phyloP scores from a whole-genome alignment of 1,139 yeast species.

The Lodderomyces elongisporus region DNA sequence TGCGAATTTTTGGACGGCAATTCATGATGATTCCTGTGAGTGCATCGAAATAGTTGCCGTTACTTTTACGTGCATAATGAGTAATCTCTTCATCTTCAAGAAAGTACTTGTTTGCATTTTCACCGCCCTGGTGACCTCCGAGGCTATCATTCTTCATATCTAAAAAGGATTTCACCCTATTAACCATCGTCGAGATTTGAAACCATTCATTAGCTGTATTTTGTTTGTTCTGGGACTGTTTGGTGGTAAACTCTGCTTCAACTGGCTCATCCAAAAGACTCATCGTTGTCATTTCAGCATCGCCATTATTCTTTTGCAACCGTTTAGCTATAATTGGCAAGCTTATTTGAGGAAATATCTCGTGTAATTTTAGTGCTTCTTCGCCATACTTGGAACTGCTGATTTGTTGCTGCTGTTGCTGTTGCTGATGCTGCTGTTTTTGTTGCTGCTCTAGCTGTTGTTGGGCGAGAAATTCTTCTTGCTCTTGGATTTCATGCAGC shows the following conservation, averaged over 20 bases:
- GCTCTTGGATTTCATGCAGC: conserved; percentile 8
- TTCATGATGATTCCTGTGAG: conserved; percentile 26
- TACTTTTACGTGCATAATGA: conserved; percentile 11
- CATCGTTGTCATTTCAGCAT: conserved; percentile 14
- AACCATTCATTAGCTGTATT: conserved; percentile 9
- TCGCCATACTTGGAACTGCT: conserved; percentile 4
- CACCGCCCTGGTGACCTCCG: not conserved
- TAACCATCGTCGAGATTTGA: conserved; percentile 4
- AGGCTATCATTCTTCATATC: not conserved
- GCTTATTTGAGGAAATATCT: conserved; percentile 21
- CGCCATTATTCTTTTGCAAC: conserved; percentile 15
- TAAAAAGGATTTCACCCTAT: conserved; percentile 6
- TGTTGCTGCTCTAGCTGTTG: conserved; percentile 1
- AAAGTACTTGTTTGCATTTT: not conserved
- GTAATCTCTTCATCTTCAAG: conserved; percentile 7
- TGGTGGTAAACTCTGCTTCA: not conserved
- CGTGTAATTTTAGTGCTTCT: conserved; percentile 12
- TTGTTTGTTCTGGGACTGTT: not conserved
- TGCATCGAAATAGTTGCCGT: conserved; percentile 19
- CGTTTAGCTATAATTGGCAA: conserved; percentile 13
- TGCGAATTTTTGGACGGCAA: conserved; percentile 9
- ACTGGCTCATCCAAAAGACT: conserved; percentile 6
- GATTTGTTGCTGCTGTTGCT: conserved; percentile 2
- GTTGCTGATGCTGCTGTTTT: conserved; percentile 1
- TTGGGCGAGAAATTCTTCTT: not conserved